Conservation (phyloP, 2,329 filamentous ascomycete species). For the Calonectria pteridis region DNA sequence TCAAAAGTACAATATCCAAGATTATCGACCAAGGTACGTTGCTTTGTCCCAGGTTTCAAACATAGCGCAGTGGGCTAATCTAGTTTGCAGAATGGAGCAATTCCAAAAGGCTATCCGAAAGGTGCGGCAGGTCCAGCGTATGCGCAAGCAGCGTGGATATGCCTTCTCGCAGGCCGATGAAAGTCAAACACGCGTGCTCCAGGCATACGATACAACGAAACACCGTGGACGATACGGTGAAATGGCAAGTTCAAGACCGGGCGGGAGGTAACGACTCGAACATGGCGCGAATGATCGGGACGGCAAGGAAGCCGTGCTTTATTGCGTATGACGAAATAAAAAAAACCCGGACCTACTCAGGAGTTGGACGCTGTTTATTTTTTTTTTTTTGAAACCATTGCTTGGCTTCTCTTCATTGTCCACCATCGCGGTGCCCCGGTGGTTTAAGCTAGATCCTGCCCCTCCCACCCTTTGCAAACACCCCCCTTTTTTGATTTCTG, state of each 20-base stretch:
- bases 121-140: slow-evolving; percentile 96
- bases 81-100: slow-evolving; percentile 85
- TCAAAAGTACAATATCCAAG: slow-evolving; percentile 99
- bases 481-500: slow-evolving; percentile 29
- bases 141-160: slow-evolving; percentile 99
- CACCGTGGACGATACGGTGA: slow-evolving; percentile 94
- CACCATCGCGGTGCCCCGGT: slow-evolving; percentile 13
- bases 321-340: slow-evolving; percentile 41
- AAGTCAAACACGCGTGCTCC: slow-evolving; percentile 92
- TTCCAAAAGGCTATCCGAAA: slow-evolving; percentile 99
- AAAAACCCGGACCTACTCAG: slow-evolving; percentile 37
- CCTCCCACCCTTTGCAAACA: slow-evolving; percentile 26
- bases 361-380: slow-evolving; percentile 44
- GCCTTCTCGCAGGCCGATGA: slow-evolving; percentile 98
- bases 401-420: slow-evolving; percentile 16
- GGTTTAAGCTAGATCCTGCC: slow-evolving; percentile 15
- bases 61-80: slow-evolving; percentile 21
- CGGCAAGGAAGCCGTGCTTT: slow-evolving; percentile 29
- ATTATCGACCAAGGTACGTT: slow-evolving; percentile 91
- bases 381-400: slow-evolving; percentile 21
- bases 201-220: slow-evolving; percentile 97
- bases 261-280: slow-evolving; percentile 37
- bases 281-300: slow-evolving; percentile 33
- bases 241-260: slow-evolving; percentile 74
- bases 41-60: neutral